Evolutionary conservation across 1,284 basidiomycete species (phyloP), one percentile per base, ranked within the genome.

Genomic region (Sporisorium graminicola): DNA sequence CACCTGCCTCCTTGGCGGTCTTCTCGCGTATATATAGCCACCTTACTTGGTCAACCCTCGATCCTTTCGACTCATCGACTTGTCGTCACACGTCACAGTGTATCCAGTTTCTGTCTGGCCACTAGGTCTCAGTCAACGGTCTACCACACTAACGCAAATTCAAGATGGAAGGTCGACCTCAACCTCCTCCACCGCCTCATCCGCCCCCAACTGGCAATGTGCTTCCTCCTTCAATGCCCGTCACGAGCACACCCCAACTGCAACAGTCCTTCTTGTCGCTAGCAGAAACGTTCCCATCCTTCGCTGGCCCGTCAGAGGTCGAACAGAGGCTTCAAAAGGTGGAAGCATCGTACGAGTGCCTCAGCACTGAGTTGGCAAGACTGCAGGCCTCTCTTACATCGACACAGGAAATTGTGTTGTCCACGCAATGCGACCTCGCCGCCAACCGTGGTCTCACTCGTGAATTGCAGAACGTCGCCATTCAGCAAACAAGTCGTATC

Each of bases 211-310:
- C 29, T 5, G 24, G 46, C 24, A 27, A 14, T 8, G n/a, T 6
- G 2, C n/a, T 40, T 9, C 24, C 40, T 1, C 0, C 26, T 2
- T 12, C 52, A 22, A 9, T 49, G 4, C 24, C 54, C 3, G 16
- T 18, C 33, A 24, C 52, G 22, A 3, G 44, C 14, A 18, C 43
- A 3, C 51, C 56, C 6, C 43, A 58, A 8, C 6, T 46, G 12
- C 63, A 55, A 20, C 63, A 49, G 27, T 51, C 57, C 2, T 24
- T 50, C 20, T 16, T 57, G 2, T 40, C 62, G 12, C 16, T 55
- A 2, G n/a, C 43, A 7, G 52, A 55, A 13, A 43, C 42, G 33
- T 40, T 31, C 29, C 44, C 33, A 22, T 3, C 37, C 2, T 26
- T 35, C 24, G 20, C 29, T 1, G 44, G 27, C 7, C 5, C 53